Conservation (phyloP, 108 stramenopile species). For the Epithemia pelagica region DNA sequence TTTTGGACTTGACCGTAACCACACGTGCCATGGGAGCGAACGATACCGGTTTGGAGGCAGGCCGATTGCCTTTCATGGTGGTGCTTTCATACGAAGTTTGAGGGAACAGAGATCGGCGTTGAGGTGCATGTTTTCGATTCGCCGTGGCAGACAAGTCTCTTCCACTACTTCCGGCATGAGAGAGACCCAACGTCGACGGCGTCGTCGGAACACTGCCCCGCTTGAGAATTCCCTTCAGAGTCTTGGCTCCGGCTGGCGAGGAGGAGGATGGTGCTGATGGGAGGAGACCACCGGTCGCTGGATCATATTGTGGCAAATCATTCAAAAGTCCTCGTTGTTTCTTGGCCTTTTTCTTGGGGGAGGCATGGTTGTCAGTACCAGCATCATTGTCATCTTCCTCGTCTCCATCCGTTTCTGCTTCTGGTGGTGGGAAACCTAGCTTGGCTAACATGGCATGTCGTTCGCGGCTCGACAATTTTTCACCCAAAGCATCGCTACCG, state of each 20-base stretch:
- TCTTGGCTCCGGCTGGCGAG: background rate
- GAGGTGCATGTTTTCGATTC: background rate
- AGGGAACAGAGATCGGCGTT: slow-evolving; percentile 39
- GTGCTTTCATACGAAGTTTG: slow-evolving; percentile 26
- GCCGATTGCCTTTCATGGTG: slow-evolving; percentile 13
- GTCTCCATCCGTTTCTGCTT: slow-evolving; percentile 16
- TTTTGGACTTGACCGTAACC: slow-evolving; percentile 56
- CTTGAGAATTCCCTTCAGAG: slow-evolving; percentile 33
- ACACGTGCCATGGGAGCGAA: slow-evolving; percentile 85
- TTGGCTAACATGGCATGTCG: slow-evolving; percentile 41
- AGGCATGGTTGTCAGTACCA: background rate
- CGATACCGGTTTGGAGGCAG: slow-evolving; percentile 14
- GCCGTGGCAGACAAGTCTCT: slow-evolving; percentile 1
- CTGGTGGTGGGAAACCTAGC: slow-evolving; percentile 19
- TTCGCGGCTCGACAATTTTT: slow-evolving; percentile 28
- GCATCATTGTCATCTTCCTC: background rate
- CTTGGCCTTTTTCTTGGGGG: background rate
- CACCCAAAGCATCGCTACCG: slow-evolving; percentile 38
- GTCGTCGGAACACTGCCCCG: background rate
- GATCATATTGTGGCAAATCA: background rate
- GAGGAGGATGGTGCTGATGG: background rate
- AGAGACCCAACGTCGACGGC: background rate
- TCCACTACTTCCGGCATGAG: background rate
- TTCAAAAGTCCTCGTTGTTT: slow-evolving; percentile 13
- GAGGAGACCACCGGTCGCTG: background rate